A percentile compares a stretch with the other conserved stretches of the same genome.
Conservation (phyloP, 768 basidiomycete genomes). For the Leccinum barrowsii region DNA sequence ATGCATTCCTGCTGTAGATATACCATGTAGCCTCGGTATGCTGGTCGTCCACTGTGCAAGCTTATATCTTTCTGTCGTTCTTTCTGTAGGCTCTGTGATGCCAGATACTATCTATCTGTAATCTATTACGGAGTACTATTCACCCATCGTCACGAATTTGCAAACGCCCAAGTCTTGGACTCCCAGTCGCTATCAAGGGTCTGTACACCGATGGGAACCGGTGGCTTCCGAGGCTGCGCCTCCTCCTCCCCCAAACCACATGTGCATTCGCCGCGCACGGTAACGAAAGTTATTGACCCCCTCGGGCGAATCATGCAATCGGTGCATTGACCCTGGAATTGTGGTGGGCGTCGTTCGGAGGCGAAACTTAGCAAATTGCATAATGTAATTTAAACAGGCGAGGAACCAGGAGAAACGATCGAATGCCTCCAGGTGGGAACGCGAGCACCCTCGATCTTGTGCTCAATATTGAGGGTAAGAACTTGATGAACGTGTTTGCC, state of each 20-base stretch:
- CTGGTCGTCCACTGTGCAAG: slow-evolving; percentile 3
- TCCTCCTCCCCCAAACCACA: no score
- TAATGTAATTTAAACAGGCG: not conserved
- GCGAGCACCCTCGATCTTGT: not conserved
- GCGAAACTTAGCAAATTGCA: not conserved
- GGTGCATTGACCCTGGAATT: not conserved
- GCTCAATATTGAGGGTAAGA: not conserved
- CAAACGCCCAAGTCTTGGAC: not conserved
- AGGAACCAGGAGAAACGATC: not conserved
- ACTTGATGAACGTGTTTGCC: not conserved
- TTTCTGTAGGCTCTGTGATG: not conserved
- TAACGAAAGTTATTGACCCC: no score
- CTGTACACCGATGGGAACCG: no score
- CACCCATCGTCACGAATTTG: not conserved
- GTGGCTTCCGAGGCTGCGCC: no score
- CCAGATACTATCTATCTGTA: not conserved
- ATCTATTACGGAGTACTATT: not conserved
- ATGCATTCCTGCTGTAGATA: not conserved
- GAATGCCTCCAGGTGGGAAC: not conserved
- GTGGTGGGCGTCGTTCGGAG: not conserved
- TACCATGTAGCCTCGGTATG: not conserved
- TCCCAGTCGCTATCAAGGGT: no score
- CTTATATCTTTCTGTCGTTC: slow-evolving; percentile 2
- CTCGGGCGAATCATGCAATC: not conserved
- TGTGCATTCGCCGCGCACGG: no score